These are phyloP conservation scores for Pichia sp. DNA, from an alignment of 1,139 yeast species.

Conservation along the genomic window DNA sequence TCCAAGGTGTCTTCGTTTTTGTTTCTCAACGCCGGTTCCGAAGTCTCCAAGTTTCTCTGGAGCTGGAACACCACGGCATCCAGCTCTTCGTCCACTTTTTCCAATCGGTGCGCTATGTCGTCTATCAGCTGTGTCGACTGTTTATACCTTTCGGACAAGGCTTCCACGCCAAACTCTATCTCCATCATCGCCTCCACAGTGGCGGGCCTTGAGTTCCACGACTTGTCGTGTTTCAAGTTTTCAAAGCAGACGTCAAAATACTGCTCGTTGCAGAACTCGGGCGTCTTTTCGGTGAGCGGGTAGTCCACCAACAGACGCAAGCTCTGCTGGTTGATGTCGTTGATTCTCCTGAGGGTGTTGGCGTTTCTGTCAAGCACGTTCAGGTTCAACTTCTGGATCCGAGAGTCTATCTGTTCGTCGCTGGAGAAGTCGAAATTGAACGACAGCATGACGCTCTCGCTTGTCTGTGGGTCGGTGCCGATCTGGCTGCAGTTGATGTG, in stretches of 20 bases:
- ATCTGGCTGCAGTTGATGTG: conserved; percentile 11
- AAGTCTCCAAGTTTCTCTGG: conserved; percentile 16
- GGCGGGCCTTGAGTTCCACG: conserved; percentile 26
- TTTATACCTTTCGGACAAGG: conserved; percentile 23
- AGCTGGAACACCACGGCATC: conserved; percentile 19
- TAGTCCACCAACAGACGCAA: conserved; percentile 24
- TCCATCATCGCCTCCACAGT: conserved; percentile 20
- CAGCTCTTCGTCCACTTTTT: conserved; percentile 18
- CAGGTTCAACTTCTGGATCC: conserved; percentile 25
- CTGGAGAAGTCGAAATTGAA: conserved; percentile 19
- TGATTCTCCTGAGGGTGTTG: conserved; percentile 27
- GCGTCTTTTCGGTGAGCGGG: conserved; percentile 17
- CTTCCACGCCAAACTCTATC: conserved; percentile 27
- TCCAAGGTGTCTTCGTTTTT: conserved; percentile 27
- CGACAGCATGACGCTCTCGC: conserved; percentile 19
- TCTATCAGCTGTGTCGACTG: conserved; percentile 18
- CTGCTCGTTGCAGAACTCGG: conserved; percentile 17
- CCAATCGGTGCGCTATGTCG: conserved; percentile 17
- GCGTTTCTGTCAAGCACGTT: conserved; percentile 28
- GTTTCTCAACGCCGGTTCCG: conserved; percentile 27
- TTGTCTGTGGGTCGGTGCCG: neutral
- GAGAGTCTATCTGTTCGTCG: conserved; percentile 17
- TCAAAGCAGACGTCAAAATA: conserved; percentile 31
- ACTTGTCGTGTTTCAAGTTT: conserved; percentile 27
- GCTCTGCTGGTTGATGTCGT: conserved; percentile 18